Conservation (phyloP, 768 basidiomycete genomes). For the Boletus rubescentipes region DNA sequence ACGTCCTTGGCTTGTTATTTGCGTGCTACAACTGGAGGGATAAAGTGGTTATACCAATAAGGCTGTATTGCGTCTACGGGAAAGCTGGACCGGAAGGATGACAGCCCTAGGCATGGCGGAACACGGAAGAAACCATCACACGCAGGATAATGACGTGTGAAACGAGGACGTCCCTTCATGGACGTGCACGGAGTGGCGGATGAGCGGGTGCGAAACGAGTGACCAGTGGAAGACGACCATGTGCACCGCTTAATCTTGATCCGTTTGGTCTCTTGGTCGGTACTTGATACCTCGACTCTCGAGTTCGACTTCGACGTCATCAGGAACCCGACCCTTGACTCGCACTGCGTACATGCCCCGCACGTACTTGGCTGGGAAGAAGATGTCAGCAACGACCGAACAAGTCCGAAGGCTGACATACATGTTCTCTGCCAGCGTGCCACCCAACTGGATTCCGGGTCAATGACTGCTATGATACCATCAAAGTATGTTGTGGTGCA, state of each 20-base stretch:
- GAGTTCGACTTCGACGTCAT: slow-evolving; percentile 81
- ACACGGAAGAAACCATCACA: slow-evolving; percentile 2
- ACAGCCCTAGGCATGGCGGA: background rate
- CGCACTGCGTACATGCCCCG: slow-evolving; percentile 93
- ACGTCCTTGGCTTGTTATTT: background rate
- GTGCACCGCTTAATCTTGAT: slow-evolving; percentile 52
- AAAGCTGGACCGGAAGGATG: slow-evolving; percentile 4
- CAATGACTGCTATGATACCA: slow-evolving; percentile 84
- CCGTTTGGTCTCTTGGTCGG: slow-evolving; percentile 79
- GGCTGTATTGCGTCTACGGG: slow-evolving; percentile 8
- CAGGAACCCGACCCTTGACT: slow-evolving; percentile 81
- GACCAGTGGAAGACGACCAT: background rate
- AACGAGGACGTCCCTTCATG: background rate
- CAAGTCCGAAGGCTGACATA: slow-evolving; percentile 38
- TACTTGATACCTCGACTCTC: slow-evolving; percentile 78
- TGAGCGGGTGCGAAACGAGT: background rate
- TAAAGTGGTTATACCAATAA: background rate
- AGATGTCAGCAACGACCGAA: slow-evolving; percentile 2
- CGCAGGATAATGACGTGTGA: slow-evolving; percentile 17
- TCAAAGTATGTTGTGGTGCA: slow-evolving; percentile 95
- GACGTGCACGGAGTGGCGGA: background rate
- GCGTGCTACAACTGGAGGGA: background rate
- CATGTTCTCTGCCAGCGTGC: slow-evolving; percentile 94
- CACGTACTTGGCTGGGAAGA: slow-evolving; percentile 73
- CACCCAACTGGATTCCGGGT: slow-evolving; percentile 91